phyloP scores from a whole-genome alignment of 179 eudicot genomes.

The Camellia oleifera region DNA sequence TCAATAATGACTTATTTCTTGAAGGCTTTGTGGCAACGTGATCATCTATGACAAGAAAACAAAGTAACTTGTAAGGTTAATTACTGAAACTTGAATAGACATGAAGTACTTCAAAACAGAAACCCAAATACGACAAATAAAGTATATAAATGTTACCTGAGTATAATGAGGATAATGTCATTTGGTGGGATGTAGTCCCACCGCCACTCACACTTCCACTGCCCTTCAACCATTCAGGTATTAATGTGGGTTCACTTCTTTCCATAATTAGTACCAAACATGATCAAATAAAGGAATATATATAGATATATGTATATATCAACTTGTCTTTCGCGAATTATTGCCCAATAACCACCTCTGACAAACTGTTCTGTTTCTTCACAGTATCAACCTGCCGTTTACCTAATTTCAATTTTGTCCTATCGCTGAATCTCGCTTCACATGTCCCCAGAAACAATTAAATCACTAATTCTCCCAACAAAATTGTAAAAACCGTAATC shows the following conservation, averaged over 20 bases:
- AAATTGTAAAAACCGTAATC: background rate
- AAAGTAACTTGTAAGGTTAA: background rate
- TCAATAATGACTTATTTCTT: constrained; percentile 43
- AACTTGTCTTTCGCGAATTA: background rate
- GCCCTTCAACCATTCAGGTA: constrained; percentile 85
- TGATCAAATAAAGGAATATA: constrained; percentile 26
- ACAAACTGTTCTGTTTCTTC: background rate
- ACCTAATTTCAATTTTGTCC: background rate
- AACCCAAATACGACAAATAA: background rate
- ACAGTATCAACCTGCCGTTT: background rate
- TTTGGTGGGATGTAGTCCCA: constrained; percentile 43
- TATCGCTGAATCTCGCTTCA: background rate
- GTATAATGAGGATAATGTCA: constrained; percentile 38
- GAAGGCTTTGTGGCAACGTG: constrained; percentile 24
- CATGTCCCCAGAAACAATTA: constrained; percentile 1
- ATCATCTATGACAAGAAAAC: constrained; percentile 28
- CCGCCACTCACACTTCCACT: constrained; percentile 48
- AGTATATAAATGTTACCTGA: constrained; percentile 38
- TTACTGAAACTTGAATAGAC: background rate
- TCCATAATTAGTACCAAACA: constrained; percentile 71
- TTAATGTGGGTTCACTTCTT: constrained; percentile 80
- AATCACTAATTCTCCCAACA: background rate
- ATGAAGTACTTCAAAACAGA: background rate
- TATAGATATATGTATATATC: background rate
- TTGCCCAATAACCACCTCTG: background rate